Conservation (phyloP, 192 early-diverging fungal genomes). For the Dispira parvispora region DNA sequence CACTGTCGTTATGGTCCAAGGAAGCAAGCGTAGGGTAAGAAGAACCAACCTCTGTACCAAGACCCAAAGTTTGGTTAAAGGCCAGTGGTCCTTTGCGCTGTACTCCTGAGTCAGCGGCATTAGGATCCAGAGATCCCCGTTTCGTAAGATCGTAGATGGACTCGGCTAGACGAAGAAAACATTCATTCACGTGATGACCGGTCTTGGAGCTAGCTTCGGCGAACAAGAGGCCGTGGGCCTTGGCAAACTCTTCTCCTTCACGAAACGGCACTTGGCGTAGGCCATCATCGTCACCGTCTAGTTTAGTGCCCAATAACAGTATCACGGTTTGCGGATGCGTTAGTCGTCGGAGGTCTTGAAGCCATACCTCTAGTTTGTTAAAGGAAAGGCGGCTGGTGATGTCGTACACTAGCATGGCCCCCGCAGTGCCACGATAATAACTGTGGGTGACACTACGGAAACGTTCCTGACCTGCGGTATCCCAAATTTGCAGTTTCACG, state of each 20-base stretch:
- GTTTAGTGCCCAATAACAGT: slow-evolving; percentile 58
- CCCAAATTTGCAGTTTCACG: slow-evolving; percentile 57
- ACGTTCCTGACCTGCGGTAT: slow-evolving; percentile 57
- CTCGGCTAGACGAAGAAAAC: slow-evolving; percentile 20
- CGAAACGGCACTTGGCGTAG: slow-evolving; percentile 24
- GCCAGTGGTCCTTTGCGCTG: slow-evolving; percentile 24
- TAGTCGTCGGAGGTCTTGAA: slow-evolving; percentile 43
- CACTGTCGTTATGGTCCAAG: no score
- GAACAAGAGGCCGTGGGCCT: slow-evolving; percentile 35
- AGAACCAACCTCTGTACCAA: no score
- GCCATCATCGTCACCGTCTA: slow-evolving; percentile 17
- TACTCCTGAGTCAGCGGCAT: slow-evolving; percentile 23
- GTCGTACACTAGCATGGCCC: slow-evolving; percentile 65
- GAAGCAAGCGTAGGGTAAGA: no score
- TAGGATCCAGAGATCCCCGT: slow-evolving; percentile 17
- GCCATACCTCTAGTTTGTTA: slow-evolving; percentile 41
- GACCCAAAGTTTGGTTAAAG: background rate
- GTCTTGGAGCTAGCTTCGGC: slow-evolving; percentile 45
- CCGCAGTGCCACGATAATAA: slow-evolving; percentile 64
- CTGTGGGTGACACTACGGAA: slow-evolving; percentile 52
- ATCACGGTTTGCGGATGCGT: slow-evolving; percentile 48
- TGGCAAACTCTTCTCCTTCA: slow-evolving; percentile 38
- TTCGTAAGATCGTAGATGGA: slow-evolving; percentile 16
- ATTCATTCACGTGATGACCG: slow-evolving; percentile 33
- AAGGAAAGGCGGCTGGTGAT: slow-evolving; percentile 52